These are phyloP conservation scores for Paragyromitra xinjiangensis DNA, from an alignment of 495 filamentous ascomycete genomes.

Conservation along the genomic window DNA sequence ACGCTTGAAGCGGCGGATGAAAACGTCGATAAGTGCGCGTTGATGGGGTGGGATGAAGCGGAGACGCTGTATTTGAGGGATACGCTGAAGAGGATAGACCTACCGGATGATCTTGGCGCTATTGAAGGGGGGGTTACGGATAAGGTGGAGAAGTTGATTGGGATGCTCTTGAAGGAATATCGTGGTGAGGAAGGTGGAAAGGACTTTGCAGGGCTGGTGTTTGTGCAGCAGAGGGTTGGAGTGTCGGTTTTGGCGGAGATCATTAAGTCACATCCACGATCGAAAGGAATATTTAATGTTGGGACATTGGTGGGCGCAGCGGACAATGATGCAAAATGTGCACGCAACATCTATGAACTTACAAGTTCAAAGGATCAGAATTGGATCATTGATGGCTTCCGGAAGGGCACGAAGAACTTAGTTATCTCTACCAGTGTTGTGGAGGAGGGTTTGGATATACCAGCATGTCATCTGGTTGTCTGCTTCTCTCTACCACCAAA, in stretches of 20 bases:
- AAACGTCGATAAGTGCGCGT: conserved; percentile 4
- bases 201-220: conserved; percentile 75
- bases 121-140: conserved; percentile 44
- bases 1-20: conserved; percentile 58
- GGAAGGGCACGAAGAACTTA: conserved; percentile 73
- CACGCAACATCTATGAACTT: conserved; percentile 67
- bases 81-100: conserved; percentile 62
- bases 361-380: conserved; percentile 64
- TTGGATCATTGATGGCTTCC: conserved; percentile 72
- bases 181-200: conserved; percentile 55
- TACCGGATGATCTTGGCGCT: conserved; percentile 51
- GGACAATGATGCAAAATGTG: conserved; percentile 47
- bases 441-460: conserved; percentile 92
- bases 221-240: conserved; percentile 75
- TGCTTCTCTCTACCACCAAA: conserved; percentile 80
- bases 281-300: conserved; percentile 65
- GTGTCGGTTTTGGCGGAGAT: conserved; percentile 73
- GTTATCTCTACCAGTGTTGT: conserved; percentile 84
- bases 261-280: conserved; percentile 68
- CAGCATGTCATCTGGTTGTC: conserved; percentile 82
- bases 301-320: conserved; percentile 79
- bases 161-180: conserved; percentile 48
- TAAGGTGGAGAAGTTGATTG: conserved; percentile 57
- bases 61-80: conserved; percentile 71
- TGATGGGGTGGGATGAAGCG: conserved; percentile 50